Evolutionary conservation across 2,329 filamentous ascomycete genomes (phyloP).

Genomic region (Penicillium sp.): DNA sequence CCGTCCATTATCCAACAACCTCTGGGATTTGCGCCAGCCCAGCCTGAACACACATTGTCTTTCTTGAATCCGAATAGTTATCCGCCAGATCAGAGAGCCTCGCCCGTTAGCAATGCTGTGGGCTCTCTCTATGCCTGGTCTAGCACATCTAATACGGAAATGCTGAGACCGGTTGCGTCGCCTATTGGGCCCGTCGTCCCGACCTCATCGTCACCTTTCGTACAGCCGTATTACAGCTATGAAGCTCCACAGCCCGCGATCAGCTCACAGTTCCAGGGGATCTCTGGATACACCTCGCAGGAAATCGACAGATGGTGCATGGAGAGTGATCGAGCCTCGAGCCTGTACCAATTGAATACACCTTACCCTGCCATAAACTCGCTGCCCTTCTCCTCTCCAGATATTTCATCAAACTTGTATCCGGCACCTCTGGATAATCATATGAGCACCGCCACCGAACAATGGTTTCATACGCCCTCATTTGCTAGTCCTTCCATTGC

Average conservation of each 20-base stretch:
- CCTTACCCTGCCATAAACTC: slow-evolving; percentile 6
- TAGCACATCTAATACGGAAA: slow-evolving; percentile 12
- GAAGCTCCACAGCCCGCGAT: background rate
- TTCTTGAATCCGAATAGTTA: slow-evolving; percentile 15
- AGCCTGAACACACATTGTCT: slow-evolving; percentile 7
- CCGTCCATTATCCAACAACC: slow-evolving; percentile 6
- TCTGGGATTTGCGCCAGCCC: slow-evolving; percentile 2
- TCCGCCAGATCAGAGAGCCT: slow-evolving; percentile 12
- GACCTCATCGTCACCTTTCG: slow-evolving; percentile 13
- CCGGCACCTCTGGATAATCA: slow-evolving; percentile 1
- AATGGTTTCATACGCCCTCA: slow-evolving; percentile 10
- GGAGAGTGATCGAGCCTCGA: slow-evolving; percentile 11
- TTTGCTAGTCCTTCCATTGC: slow-evolving; percentile 1
- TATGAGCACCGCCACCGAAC: slow-evolving; percentile 5
- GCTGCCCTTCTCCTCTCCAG: slow-evolving; percentile 7
- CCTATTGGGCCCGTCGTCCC: slow-evolving; percentile 6
- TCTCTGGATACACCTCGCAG: slow-evolving; percentile 14
- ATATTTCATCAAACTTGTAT: slow-evolving; percentile 6
- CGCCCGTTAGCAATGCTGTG: slow-evolving; percentile 13
- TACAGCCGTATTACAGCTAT: slow-evolving; percentile 14
- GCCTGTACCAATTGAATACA: slow-evolving; percentile 6
- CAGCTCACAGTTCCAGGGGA: background rate
- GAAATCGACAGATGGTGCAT: slow-evolving; percentile 22
- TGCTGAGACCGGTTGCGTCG: slow-evolving; percentile 6
- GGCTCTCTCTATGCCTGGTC: slow-evolving; percentile 21